Conservation (phyloP, 164 flowering plant genomes). For the Stephania japonica region DNA sequence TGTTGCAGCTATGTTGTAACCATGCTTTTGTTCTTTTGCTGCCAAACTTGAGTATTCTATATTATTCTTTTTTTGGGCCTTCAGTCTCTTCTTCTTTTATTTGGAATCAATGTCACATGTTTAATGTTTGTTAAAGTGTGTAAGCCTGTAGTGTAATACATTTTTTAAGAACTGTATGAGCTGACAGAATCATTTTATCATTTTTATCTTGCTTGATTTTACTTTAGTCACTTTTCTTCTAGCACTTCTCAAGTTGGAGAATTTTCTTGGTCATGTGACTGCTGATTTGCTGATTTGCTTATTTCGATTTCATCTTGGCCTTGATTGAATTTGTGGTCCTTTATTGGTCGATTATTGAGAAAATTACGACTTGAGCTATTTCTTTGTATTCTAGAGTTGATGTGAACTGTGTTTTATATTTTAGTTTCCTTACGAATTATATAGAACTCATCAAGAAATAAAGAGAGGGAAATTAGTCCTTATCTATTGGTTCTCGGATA, state of each 20-base stretch:
- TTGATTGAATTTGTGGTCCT: too few relatives aligned
- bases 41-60: background rate
- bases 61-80: background rate
- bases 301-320: background rate
- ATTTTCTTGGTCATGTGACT: background rate
- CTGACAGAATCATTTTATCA: background rate
- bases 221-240: background rate
- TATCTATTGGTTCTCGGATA: too few relatives aligned
- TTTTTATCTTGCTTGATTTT: background rate
- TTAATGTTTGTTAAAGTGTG: background rate
- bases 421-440: too few relatives aligned
- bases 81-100: background rate
- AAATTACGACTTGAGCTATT: too few relatives aligned
- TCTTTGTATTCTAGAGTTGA: too few relatives aligned
- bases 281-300: background rate
- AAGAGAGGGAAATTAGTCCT: too few relatives aligned
- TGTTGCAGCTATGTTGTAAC: background rate
- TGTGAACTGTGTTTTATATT: too few relatives aligned
- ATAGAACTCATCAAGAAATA: too few relatives aligned
- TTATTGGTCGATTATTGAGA: too few relatives aligned
- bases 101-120: background rate
- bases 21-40: background rate
- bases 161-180: background rate
- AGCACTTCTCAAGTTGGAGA: background rate
- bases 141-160: too few relatives aligned